A percentile compares a stretch with the other conserved stretches of the same genome.
phyloP scores from a whole-genome alignment of 208 protist genomes.

The Leishmania braziliensis region DNA sequence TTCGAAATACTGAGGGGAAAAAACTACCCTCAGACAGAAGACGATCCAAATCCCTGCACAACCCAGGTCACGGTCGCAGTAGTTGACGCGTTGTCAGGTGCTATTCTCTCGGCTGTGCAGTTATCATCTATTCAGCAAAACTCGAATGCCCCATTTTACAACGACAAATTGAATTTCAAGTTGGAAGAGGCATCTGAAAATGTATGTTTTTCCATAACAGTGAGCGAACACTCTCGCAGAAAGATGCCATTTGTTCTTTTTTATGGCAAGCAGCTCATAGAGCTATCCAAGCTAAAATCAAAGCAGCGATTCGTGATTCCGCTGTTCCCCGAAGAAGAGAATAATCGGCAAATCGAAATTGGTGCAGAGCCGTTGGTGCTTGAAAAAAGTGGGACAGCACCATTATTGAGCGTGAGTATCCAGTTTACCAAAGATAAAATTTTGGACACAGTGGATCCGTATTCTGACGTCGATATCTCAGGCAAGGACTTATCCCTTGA shows the following conservation, averaged over 20 bases:
- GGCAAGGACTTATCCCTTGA: conserved; percentile 15
- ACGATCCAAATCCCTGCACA: conserved; percentile 63
- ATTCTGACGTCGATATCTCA: conserved; percentile 15
- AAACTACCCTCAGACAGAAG: conserved; percentile 63
- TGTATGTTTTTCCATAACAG: conserved; percentile 32
- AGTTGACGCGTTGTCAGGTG: conserved; percentile 17
- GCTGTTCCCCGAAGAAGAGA: conserved; percentile 21
- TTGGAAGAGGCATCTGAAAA: conserved; percentile 24
- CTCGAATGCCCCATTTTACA: conserved; percentile 72
- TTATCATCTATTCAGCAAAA: conserved; percentile 46
- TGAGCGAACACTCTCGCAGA: conserved; percentile 42
- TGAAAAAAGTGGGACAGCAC: neutral
- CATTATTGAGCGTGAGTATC: conserved; percentile 8
- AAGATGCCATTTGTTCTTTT: conserved; percentile 39
- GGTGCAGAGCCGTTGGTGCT: conserved; percentile 7
- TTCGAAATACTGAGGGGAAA: conserved; percentile 57
- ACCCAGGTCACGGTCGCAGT: conserved; percentile 37
- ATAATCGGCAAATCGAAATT: conserved; percentile 15
- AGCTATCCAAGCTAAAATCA: conserved; percentile 7
- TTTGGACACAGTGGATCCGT: conserved; percentile 11
- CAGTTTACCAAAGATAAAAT: conserved; percentile 17
- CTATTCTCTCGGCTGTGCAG: conserved; percentile 21
- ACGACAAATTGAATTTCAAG: conserved; percentile 38
- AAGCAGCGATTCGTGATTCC: conserved; percentile 44
- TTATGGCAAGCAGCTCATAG: conserved; percentile 29